A percentile compares a stretch with the other conserved stretches of the same genome.
phyloP scores from a whole-genome alignment of 805 yeast species.

The Metschnikowia amazonensis region DNA sequence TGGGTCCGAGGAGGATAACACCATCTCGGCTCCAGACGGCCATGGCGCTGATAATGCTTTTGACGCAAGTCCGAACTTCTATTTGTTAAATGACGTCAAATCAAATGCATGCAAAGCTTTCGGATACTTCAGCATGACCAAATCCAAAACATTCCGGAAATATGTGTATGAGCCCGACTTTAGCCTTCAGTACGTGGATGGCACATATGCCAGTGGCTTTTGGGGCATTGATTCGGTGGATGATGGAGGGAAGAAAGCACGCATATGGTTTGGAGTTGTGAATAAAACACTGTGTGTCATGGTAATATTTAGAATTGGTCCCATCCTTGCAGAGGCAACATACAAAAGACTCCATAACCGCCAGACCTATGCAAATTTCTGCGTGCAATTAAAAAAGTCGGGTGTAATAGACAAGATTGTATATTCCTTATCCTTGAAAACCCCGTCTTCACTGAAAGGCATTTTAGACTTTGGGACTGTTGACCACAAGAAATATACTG shows the following conservation, averaged over 20 bases:
- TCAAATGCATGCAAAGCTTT: neutral
- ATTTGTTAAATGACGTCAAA: neutral
- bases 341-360: neutral
- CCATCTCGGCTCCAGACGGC: too few species aligned
- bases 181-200: neutral
- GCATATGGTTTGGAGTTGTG: neutral
- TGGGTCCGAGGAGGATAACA: too few species aligned
- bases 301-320: neutral
- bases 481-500: too few species aligned
- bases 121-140: neutral
- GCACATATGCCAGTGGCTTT: neutral
- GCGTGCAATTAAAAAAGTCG: neutral
- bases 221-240: neutral
- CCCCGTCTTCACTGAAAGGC: too few species aligned
- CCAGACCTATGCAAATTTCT: neutral
- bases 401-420: neutral
- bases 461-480: neutral
- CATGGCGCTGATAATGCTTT: too few species aligned
- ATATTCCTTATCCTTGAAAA: too few species aligned
- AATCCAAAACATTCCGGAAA: neutral
- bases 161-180: neutral
- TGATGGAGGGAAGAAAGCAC: neutral
- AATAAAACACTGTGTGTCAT: neutral
- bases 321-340: neutral
- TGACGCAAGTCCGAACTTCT: too few species aligned